Conservation (phyloP, 2,329 filamentous ascomycete genomes). For the Oidium heveae region DNA sequence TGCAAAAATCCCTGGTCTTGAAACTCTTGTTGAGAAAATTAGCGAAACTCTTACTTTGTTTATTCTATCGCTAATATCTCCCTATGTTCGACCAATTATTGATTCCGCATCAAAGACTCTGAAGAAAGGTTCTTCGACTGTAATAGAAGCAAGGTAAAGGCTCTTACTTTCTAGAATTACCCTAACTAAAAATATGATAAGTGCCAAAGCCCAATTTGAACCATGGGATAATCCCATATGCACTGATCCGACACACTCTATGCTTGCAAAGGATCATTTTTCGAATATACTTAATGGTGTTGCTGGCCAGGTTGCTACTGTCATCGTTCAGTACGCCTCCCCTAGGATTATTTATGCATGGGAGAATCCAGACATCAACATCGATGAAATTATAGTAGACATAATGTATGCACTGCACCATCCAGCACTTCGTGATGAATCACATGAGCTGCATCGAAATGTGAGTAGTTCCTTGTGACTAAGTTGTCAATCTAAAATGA, state of each 20-base stretch:
- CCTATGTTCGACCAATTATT: no score
- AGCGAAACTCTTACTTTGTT: no score
- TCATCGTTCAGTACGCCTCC: constrained; percentile 64
- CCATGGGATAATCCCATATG: constrained; percentile 55
- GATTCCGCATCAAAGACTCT: no score
- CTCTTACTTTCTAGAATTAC: no score
- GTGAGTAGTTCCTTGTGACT: no score
- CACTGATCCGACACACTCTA: constrained; percentile 52
- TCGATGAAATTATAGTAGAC: constrained; percentile 64
- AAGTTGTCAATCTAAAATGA: constrained; percentile 25
- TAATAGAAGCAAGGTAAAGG: no score
- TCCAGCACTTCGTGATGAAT: no score
- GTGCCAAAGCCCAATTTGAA: constrained; percentile 50
- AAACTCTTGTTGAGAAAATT: no score
- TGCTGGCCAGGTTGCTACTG: constrained; percentile 46
- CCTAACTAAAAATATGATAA: constrained; percentile 4
- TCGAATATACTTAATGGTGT: constrained; percentile 55
- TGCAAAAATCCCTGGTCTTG: no score
- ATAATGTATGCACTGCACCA: constrained; percentile 51
- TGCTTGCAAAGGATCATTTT: constrained; percentile 68
- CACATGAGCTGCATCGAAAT: no score
- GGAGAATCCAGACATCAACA: constrained; percentile 63
- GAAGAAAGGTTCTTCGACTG: no score
- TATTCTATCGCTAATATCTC: no score
- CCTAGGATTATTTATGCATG: constrained; percentile 75